Base-by-base conservation (phyloP, 345 rosid genomes). In the Hibiscus trionum region DNA sequence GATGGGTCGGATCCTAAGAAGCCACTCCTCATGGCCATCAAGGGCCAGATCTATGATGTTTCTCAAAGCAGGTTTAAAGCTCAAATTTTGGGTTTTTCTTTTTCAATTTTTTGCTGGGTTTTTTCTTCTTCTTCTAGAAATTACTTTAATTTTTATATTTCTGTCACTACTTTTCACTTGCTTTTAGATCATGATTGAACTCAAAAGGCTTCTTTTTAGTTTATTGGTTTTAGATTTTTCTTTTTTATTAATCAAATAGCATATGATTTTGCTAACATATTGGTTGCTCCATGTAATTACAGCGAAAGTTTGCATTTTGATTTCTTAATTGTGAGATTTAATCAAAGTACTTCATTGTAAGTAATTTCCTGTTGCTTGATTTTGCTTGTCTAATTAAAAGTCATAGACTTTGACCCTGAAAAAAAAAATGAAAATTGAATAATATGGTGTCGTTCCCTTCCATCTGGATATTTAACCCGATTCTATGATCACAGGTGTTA, bases 21-120 rank as follows among this genome's bases (percentile, higher is more conserved):
- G 76, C 95, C 99, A 35, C 87, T 96, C 77, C 95, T 96, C 49
- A 93, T 96, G 99, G 98, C 98, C 59, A 93, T 96, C 79, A 93
- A 93, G 86, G 91, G 91, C 52, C 99, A 96, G 99, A 96, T 96
- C 94, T 96, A 93, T 72, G 99, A 96, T 75, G 97, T 96, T 11
- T 89, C 99, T 0, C 96, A 87, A 75, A 91, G 98, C 98, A 93
- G 98, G 98, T 95, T 19, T 24, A 31, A 50, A 42, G 24, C 6
- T 33, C 6, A 33, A 33, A 33, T 5, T 33, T 33, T 33, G 37
- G 4, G 4, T 0, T 31, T 31, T 31, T 31, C 3, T 17, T 8
- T 55, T 55, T 8, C 7, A 55, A 6, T 17, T 16, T 1, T 31
- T 31, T 31, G 35, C 35, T 31, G 37, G 37, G 5, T 31, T 33